Conservation (phyloP, 176 grass and related monocot species). For the bread wheat (Triticum aestivum) region DNA sequence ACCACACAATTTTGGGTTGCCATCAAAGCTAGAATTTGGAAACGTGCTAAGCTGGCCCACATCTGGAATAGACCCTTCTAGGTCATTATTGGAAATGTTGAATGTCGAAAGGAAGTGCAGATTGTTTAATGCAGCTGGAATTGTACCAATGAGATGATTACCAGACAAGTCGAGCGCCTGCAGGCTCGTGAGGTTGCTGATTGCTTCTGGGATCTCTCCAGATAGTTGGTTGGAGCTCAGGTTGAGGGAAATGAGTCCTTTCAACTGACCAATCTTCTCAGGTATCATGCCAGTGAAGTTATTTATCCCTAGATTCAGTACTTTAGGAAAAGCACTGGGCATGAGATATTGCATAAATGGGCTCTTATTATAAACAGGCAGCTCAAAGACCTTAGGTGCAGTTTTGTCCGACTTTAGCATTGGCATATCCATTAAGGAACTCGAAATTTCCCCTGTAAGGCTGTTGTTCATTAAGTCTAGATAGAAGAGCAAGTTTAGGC, state of each 20-base stretch:
- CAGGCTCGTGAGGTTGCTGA: slow-evolving; percentile 32
- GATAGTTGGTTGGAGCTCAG: slow-evolving; percentile 39
- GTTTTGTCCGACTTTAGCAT: slow-evolving; percentile 25
- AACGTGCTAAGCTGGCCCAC: slow-evolving; percentile 50
- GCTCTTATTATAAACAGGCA: slow-evolving; percentile 18
- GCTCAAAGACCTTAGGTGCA: slow-evolving; percentile 27
- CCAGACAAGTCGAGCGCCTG: slow-evolving; percentile 43
- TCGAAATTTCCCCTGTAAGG: slow-evolving; percentile 36
- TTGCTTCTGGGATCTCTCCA: slow-evolving; percentile 25
- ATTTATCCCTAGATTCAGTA: slow-evolving; percentile 19
- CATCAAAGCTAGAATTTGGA: slow-evolving; percentile 37
- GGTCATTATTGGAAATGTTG: slow-evolving; percentile 49
- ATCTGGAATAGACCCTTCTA: slow-evolving; percentile 43
- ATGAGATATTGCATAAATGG: slow-evolving; percentile 27
- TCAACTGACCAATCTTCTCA: slow-evolving; percentile 36
- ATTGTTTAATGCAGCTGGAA: slow-evolving; percentile 20
- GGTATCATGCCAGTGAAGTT: slow-evolving; percentile 37
- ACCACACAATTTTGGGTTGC: slow-evolving; percentile 56
- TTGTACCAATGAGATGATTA: slow-evolving; percentile 43
- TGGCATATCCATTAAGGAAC: slow-evolving; percentile 28
- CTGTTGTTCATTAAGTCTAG: slow-evolving; percentile 43
- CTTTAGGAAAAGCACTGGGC: slow-evolving; percentile 26
- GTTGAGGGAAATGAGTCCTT: slow-evolving; percentile 30
- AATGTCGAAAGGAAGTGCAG: slow-evolving; percentile 50
- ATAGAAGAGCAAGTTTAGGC: slow-evolving; percentile 37